These are phyloP conservation scores for Teratosphaeria zuluensis DNA, from an alignment of 2,329 filamentous ascomycete species.

Conservation along the genomic window DNA sequence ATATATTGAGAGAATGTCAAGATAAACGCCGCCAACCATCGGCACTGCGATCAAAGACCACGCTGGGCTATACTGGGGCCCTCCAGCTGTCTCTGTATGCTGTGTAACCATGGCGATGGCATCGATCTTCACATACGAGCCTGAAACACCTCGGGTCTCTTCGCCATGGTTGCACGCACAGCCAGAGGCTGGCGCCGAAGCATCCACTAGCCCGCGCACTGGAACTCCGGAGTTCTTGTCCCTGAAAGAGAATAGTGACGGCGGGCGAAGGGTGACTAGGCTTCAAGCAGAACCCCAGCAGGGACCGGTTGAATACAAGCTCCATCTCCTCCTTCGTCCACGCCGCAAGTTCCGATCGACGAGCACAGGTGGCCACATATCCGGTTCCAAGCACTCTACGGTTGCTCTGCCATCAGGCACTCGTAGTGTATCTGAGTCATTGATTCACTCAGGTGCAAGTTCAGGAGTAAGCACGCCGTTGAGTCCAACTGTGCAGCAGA, in stretches of 20 bases:
- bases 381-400: conserved; percentile 42
- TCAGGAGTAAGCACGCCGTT: conserved; percentile 4
- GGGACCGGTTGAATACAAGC: conserved; percentile 91
- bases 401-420: conserved; percentile 14
- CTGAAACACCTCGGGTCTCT: conserved; percentile 74
- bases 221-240: background rate
- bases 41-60: background rate
- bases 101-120: conserved; percentile 51
- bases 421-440: conserved; percentile 9
- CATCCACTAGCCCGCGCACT: background rate
- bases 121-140: conserved; percentile 91
- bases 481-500: conserved; percentile 49
- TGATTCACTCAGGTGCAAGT: conserved; percentile 12
- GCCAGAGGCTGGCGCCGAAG: background rate
- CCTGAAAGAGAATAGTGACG: background rate
- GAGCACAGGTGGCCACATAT: conserved; percentile 51
- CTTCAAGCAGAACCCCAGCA: conserved; percentile 86
- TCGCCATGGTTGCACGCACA: conserved; percentile 68
- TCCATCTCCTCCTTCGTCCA: conserved; percentile 76
- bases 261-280: conserved; percentile 30
- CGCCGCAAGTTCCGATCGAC: conserved; percentile 61
- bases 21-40: background rate
- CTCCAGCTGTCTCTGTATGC: background rate
- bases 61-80: background rate
- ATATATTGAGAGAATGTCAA: conserved; percentile 1